Evolutionary conservation across 2,329 filamentous ascomycete species (phyloP), one percentile per base, ranked within the genome.

Genomic region (Talaromyces sp.): DNA sequence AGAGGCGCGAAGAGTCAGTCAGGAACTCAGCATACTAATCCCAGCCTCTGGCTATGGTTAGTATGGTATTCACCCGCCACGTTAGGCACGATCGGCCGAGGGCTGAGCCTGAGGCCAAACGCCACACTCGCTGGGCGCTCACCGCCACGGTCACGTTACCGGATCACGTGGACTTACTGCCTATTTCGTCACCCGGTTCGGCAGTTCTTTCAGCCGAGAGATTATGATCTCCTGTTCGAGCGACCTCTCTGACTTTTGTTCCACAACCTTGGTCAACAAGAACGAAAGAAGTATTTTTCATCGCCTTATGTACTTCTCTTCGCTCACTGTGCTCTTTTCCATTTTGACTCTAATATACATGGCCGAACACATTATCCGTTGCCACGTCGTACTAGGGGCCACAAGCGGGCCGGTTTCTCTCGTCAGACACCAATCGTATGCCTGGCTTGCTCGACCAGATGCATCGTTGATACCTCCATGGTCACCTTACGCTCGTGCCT

Each of bases 61-160:
- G 27, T 34, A 31, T 54, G 51, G 51, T 36, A 56, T 56, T 17
- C 17, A 29, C 29, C 25, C 31, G 58, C 25, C 40, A 31, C n/a
- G 36, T 65, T 65, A 65, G 64, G 64, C 64, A 65, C 64, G 64
- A 65, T 56, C 63, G 47, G 29, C 36, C 58, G 36, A 58, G 51
- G 49, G 58, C 58, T 58, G 54, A 61, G 58, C 58, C 38, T 53
- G 47, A 58, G 22, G 58, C 29, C 43, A 56, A 34, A 31, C 56
- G 64, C 64, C 64, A 65, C 64, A 58, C 63, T 53, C 56, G 40
- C 63, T 29, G 6, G 27, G 25, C 58, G 19, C 40, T 36, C 29
- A 36, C 36, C 58, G 54, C 51, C 49, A 25, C 22, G 31, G 58
- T 65, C 63, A 65, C 63, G 63, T 65, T 56, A 56, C 19, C 11